Evolutionary conservation across 345 rosid species (phyloP).

Genomic region (Camelina sativa): DNA sequence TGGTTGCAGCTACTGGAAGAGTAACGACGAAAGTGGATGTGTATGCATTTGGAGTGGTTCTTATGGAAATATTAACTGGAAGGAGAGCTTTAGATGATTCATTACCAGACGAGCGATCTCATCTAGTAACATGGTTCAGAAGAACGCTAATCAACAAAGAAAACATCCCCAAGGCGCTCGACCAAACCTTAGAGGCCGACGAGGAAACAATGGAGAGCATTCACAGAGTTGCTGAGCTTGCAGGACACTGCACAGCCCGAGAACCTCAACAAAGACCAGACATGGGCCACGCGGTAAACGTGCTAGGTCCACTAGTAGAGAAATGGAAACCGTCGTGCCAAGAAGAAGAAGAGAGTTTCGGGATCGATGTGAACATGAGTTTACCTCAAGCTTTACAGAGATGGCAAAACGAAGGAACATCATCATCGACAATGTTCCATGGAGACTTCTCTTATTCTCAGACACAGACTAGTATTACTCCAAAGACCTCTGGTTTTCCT

Average conservation of each 20-base stretch:
- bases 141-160: constrained; percentile 66
- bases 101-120: constrained; percentile 71
- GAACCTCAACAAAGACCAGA: constrained; percentile 90
- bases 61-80: constrained; percentile 90
- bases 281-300: constrained; percentile 87
- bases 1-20: constrained; percentile 79
- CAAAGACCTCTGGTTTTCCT: constrained; percentile 64
- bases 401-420: constrained; percentile 87
- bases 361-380: constrained; percentile 73
- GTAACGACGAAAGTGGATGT: constrained; percentile 92
- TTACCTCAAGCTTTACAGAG: constrained; percentile 82
- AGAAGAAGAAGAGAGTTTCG: constrained; percentile 66
- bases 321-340: constrained; percentile 81
- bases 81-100: constrained; percentile 79
- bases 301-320: constrained; percentile 77
- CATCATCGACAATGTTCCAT: constrained; percentile 52
- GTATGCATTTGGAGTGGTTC: constrained; percentile 83
- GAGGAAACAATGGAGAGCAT: constrained; percentile 74
- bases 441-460: constrained; percentile 57
- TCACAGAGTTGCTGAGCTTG: constrained; percentile 72
- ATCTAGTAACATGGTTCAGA: constrained; percentile 89
- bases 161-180: constrained; percentile 64
- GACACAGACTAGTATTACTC: constrained; percentile 68
- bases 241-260: constrained; percentile 87
- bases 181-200: constrained; percentile 57